These are phyloP conservation scores for Pythium dissimile DNA, from an alignment of 352 stramenopile species.

Conservation along the genomic window DNA sequence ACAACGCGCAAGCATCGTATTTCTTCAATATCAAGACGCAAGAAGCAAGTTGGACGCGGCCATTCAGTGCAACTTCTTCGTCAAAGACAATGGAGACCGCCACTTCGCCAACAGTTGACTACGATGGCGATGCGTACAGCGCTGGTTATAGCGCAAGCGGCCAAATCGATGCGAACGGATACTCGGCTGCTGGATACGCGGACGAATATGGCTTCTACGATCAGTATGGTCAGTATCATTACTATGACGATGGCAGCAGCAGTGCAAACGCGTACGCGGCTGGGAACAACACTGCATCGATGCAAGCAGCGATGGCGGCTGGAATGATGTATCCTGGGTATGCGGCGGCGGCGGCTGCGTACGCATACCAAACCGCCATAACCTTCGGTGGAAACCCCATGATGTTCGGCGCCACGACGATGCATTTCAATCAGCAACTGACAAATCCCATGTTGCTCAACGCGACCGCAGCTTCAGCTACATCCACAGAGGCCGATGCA, in stretches of 20 bases:
- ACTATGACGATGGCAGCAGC: constrained; percentile 53
- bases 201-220: constrained; percentile 84
- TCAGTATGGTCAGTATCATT: constrained; percentile 76
- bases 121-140: constrained; percentile 25
- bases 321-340: constrained; percentile 51
- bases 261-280: constrained; percentile 23
- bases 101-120: constrained; percentile 33
- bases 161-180: constrained; percentile 28
- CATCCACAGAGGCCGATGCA: not conserved
- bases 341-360: constrained; percentile 32
- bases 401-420: constrained; percentile 37
- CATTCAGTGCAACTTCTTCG: constrained; percentile 31
- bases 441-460: constrained; percentile 35
- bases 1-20: constrained; percentile 85
- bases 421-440: constrained; percentile 43
- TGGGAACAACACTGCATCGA: constrained; percentile 6
- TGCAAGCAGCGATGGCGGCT: constrained; percentile 27
- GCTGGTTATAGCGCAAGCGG: constrained; percentile 1
- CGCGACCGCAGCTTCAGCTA: not conserved
- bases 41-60: constrained; percentile 82
- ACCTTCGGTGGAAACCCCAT: constrained; percentile 36
- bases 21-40: constrained; percentile 89
- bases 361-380: constrained; percentile 64
- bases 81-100: constrained; percentile 36
- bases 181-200: constrained; percentile 41